Percentiles rank a stretch among this genome's conserved stretches.
Conservation (phyloP, 2,329 filamentous ascomycete species). For the Cadophora sp. region DNA sequence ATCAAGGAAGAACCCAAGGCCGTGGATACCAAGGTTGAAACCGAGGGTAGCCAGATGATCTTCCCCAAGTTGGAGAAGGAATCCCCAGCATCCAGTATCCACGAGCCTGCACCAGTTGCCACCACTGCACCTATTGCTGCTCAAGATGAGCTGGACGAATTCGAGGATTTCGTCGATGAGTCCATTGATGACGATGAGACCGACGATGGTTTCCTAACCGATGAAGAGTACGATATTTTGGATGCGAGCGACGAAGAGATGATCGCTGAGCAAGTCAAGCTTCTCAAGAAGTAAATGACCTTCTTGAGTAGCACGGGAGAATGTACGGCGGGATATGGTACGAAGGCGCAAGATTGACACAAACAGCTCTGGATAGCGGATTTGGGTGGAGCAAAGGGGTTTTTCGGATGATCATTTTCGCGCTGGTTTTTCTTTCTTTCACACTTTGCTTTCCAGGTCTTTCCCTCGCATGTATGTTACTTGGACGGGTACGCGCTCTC, state of each 20-base stretch:
- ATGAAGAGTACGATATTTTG: conserved; percentile 97
- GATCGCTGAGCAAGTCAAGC: conserved; percentile 56
- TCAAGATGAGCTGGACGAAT: conserved; percentile 46
- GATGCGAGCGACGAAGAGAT: conserved; percentile 93
- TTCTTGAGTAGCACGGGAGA: conserved; percentile 19
- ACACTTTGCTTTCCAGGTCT: conserved; percentile 21
- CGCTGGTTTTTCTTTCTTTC: conserved; percentile 26
- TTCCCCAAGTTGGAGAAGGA: conserved; percentile 97
- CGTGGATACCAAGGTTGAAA: conserved; percentile 33
- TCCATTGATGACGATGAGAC: conserved; percentile 66
- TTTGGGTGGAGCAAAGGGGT: conserved; percentile 36
- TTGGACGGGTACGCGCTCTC: conserved; percentile 16
- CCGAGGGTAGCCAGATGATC: conserved; percentile 77
- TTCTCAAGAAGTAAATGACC: conserved; percentile 38
- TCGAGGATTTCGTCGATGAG: conserved; percentile 59
- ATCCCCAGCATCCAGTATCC: conserved; percentile 81
- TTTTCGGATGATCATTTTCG: conserved; percentile 27
- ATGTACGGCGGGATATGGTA: conserved; percentile 23
- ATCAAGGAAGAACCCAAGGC: conserved; percentile 45
- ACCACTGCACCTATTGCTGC: conserved; percentile 59
- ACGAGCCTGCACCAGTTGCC: conserved; percentile 60
- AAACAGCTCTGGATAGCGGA: conserved; percentile 39
- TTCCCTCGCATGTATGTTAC: conserved; percentile 21
- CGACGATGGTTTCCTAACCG: conserved; percentile 85
- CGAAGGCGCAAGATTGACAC: conserved; percentile 43